A percentile compares a stretch with the other conserved stretches of the same genome.
Evolutionary conservation across 352 stramenopile genomes (phyloP).

Genomic region (Saprolegnia diclina): DNA sequence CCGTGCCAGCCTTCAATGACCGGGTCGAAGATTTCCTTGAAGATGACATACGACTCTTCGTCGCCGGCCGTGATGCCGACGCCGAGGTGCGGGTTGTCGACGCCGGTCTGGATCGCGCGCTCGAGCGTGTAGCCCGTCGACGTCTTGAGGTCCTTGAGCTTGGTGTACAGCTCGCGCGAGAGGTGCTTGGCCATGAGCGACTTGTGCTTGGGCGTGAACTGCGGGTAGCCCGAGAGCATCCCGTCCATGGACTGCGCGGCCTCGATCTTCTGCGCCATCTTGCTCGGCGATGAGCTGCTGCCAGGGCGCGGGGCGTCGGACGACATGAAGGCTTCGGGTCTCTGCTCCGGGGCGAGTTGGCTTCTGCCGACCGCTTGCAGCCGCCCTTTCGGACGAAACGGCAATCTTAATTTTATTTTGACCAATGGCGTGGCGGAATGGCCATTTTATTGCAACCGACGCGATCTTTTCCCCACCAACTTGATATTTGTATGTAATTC

Average conservation of each 20-base stretch:
- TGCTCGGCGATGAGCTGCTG: slow-evolving; percentile 52
- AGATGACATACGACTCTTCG: slow-evolving; percentile 76
- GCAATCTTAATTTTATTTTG: background rate
- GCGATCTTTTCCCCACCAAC: no score
- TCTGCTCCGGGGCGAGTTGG: background rate
- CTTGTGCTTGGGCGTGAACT: slow-evolving; percentile 66
- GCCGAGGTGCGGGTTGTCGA: slow-evolving; percentile 61
- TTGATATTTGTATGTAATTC: no score
- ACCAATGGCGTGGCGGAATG: background rate
- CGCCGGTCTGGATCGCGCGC: slow-evolving; percentile 70
- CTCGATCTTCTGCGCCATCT: slow-evolving; percentile 76
- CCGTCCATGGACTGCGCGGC: slow-evolving; percentile 61
- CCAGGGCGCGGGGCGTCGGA: background rate
- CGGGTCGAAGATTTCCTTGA: slow-evolving; percentile 69
- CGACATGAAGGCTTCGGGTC: background rate
- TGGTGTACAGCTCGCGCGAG: slow-evolving; percentile 60
- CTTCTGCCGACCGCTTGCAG: background rate
- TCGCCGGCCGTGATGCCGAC: slow-evolving; percentile 76
- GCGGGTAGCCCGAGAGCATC: slow-evolving; percentile 62
- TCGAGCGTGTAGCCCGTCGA: slow-evolving; percentile 71
- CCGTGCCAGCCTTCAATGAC: slow-evolving; percentile 82
- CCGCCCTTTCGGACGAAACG: no score
- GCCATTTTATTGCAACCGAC: background rate
- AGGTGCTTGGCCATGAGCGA: slow-evolving; percentile 78
- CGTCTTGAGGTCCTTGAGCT: slow-evolving; percentile 60